phyloP scores from a whole-genome alignment of 1,284 basidiomycete genomes.

The Agroathelia rolfsii region DNA sequence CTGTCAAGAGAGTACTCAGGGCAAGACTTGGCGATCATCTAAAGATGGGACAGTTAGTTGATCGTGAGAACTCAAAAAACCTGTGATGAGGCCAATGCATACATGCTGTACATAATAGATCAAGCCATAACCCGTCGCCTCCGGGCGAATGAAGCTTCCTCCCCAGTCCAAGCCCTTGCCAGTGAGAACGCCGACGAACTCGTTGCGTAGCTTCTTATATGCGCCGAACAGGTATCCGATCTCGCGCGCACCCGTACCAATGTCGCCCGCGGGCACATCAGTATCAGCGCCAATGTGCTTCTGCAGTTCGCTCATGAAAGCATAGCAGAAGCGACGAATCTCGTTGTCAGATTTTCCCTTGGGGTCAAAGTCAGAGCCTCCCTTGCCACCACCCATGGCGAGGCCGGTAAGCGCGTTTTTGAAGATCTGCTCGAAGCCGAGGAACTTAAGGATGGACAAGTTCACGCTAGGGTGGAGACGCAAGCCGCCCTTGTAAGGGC shows the following conservation, averaged over 20 bases:
- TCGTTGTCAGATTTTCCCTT: constrained; percentile 75
- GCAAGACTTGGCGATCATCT: constrained; percentile 45
- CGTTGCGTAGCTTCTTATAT: constrained; percentile 70
- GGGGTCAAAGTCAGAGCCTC: constrained; percentile 71
- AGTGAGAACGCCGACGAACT: constrained; percentile 71
- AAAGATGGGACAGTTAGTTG: constrained; percentile 1
- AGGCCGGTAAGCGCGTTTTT: constrained; percentile 79
- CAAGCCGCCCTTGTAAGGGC: constrained; percentile 79
- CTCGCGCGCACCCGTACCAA: constrained; percentile 61
- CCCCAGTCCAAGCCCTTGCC: constrained; percentile 73
- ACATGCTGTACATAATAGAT: constrained; percentile 74
- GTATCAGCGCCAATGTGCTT: constrained; percentile 68
- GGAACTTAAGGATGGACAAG: constrained; percentile 80
- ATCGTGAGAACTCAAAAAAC: neutral
- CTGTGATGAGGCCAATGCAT: constrained; percentile 18
- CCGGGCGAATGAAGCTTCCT: constrained; percentile 64
- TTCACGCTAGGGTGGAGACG: constrained; percentile 78
- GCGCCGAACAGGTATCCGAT: constrained; percentile 66
- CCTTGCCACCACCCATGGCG: constrained; percentile 69
- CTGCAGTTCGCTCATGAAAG: constrained; percentile 69
- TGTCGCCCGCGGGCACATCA: constrained; percentile 77
- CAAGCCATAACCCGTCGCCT: constrained; percentile 69
- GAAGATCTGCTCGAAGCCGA: constrained; percentile 78
- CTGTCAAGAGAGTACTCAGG: constrained; percentile 35
- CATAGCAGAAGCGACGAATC: constrained; percentile 61